phyloP scores from a whole-genome alignment of 345 rosid species.

The Aquilaria sinensis region DNA sequence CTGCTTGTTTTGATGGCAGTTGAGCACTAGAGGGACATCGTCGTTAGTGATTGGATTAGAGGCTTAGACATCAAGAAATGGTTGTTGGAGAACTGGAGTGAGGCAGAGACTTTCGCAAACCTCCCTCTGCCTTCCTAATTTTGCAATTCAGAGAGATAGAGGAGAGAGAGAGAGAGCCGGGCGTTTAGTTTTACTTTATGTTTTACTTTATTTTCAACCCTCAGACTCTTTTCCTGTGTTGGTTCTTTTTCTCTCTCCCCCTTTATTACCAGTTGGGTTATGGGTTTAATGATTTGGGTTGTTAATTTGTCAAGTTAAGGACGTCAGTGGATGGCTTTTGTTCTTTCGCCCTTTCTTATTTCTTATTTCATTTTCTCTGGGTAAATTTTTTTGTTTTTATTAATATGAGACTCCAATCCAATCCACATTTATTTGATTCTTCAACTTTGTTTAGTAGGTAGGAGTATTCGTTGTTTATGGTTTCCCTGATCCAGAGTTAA shows the following conservation, averaged over 20 bases:
- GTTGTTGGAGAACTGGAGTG: constrained; percentile 21
- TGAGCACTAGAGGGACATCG: constrained; percentile 23
- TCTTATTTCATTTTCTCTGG: no score
- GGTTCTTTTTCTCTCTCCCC: neutral
- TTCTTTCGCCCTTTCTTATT: neutral
- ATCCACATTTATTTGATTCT: neutral
- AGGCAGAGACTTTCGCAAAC: constrained; percentile 3
- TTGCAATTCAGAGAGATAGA: constrained; percentile 1
- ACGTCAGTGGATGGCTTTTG: neutral
- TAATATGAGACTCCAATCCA: no score
- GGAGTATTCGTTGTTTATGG: no score
- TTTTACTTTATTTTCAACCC: no score
- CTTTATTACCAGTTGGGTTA: constrained; percentile 1
- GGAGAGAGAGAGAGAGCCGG: constrained; percentile 4
- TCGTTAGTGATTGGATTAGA: constrained; percentile 29
- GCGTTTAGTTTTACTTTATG: neutral
- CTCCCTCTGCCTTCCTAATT: constrained; percentile 12
- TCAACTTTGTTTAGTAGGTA: no score
- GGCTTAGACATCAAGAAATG: constrained; percentile 43
- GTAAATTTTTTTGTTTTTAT: neutral
- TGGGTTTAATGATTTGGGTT: constrained; percentile 23
- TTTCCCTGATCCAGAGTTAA: no score
- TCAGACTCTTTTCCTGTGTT: neutral
- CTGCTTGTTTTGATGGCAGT: neutral
- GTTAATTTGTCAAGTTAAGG: constrained; percentile 4